Evolutionary conservation across 257 asterid genomes (phyloP), one percentile per base, ranked within the genome.

Genomic region (Solanum bulbocastanum): DNA sequence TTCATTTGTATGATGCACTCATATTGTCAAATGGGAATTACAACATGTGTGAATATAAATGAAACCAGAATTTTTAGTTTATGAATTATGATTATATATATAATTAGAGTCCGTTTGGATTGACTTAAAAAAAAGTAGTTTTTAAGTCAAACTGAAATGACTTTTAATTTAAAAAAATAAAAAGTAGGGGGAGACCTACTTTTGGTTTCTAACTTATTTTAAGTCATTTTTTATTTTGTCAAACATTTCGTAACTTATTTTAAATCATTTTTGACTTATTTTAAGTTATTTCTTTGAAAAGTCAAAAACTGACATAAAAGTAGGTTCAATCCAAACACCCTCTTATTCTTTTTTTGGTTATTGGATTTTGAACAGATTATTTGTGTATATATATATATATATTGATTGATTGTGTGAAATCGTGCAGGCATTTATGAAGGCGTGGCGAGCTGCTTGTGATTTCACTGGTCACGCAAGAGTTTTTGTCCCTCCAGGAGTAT

Each of bases 361-460:
- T 4, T 62, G 69, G 15, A 62, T 62, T 23, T 2, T 62, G 32
- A n/a, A n/a, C 32, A 62, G 13, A 62, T 62, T 62, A 62, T 62
- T 6, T 4, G 10, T 4, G 15, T 46, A 46, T 40, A 37, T 37
- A 32, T 32, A 62, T 58, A 8, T 52, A 5, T 40, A 22, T 13
- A 16, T n/a, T 14, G 30, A 16, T 83, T 25, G 40, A 84, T 88
- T 22, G 39, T 37, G 8, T 25, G 12, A 10, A 72, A 74, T 27
- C 90, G 9, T 40, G 44, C 44, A 93, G 96, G 95, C 95, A 15
- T 93, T 94, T 74, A 76, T 91, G n/a, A 46, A 27, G 83, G 93
- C 95, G 58, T 94, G 96, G 96, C 65, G 39, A 8, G 98, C 94
- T 1, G 95, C 96, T 10, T 94, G 98, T 76, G 86, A 90, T 87